phyloP scores from a whole-genome alignment of 495 filamentous ascomycete genomes.

The Penicillium desertorum region DNA sequence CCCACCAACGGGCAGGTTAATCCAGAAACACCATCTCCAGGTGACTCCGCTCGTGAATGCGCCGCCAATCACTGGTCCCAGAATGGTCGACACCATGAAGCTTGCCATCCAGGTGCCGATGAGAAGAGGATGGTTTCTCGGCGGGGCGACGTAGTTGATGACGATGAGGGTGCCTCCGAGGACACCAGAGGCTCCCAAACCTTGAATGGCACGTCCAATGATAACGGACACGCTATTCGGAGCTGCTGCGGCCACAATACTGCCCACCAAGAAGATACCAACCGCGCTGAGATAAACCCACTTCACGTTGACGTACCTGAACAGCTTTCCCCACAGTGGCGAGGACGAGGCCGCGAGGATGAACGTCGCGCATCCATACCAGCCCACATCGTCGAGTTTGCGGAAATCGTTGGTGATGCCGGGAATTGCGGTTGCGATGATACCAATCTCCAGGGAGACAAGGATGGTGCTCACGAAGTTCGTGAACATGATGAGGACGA shows the following conservation, averaged over 20 bases:
- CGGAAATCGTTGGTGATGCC: conserved; percentile 51
- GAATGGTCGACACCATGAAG: conserved; percentile 42
- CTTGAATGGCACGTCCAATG: neutral
- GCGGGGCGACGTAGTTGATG: conserved; percentile 32
- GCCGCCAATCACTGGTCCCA: conserved; percentile 50
- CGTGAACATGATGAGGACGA: conserved; percentile 17
- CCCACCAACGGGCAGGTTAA: conserved; percentile 16
- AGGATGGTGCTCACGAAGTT: conserved; percentile 45
- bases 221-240: conserved; percentile 11
- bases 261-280: conserved; percentile 69
- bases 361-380: conserved; percentile 59
- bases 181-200: conserved; percentile 14
- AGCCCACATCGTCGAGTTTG: conserved; percentile 44
- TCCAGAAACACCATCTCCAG: conserved; percentile 47
- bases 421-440: conserved; percentile 47
- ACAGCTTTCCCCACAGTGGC: conserved; percentile 51
- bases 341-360: conserved; percentile 54
- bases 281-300: conserved; percentile 54
- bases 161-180: conserved; percentile 31
- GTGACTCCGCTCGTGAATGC: conserved; percentile 43
- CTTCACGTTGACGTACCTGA: conserved; percentile 56
- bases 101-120: conserved; percentile 40
- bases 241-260: conserved; percentile 40
- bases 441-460: conserved; percentile 41
- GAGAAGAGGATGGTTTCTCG: conserved; percentile 34